A percentile compares a stretch with the other conserved stretches of the same genome.
Evolutionary conservation across 1,284 basidiomycete genomes (phyloP).

Genomic region (Tremellales sp.): DNA sequence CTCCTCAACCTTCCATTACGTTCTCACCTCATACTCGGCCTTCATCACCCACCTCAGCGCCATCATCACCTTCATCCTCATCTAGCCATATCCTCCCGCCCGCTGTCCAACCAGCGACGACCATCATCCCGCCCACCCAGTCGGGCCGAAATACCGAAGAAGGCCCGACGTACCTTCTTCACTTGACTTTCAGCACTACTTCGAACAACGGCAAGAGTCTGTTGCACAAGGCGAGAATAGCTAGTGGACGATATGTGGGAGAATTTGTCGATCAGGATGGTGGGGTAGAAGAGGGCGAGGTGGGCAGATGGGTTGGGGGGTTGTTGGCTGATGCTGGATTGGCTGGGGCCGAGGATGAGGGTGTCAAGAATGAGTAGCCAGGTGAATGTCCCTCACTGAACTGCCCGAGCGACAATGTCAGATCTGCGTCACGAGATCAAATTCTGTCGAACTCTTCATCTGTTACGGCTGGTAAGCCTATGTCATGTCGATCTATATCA

Average conservation of each 20-base stretch:
- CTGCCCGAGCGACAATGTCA: too few species aligned
- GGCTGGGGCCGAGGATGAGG: slow-evolving; percentile 31
- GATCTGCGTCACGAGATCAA: too few species aligned
- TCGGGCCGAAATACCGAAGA: background rate
- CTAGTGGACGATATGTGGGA: slow-evolving; percentile 33
- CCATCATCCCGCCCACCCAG: background rate
- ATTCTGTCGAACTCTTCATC: too few species aligned
- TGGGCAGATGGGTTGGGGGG: slow-evolving; percentile 33
- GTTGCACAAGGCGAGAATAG: slow-evolving; percentile 36
- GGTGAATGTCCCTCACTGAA: too few species aligned
- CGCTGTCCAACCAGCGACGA: background rate
- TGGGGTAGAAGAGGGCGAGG: slow-evolving; percentile 42
- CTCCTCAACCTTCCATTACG: slow-evolving; percentile 24
- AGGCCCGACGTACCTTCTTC: slow-evolving; percentile 39
- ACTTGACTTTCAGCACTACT: slow-evolving; percentile 37
- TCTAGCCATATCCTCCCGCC: slow-evolving; percentile 1
- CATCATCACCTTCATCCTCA: slow-evolving; percentile 11
- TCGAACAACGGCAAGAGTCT: slow-evolving; percentile 44
- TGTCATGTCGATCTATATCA: too few species aligned
- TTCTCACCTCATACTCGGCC: slow-evolving; percentile 43
- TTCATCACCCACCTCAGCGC: slow-evolving; percentile 25
- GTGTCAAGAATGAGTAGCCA: slow-evolving; percentile 32
- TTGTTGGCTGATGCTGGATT: slow-evolving; percentile 36
- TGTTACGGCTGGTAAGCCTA: too few species aligned
- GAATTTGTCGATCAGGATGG: slow-evolving; percentile 41